Conservation (phyloP, 176 grass and related monocot genomes). For the Luzula sylvatica region DNA sequence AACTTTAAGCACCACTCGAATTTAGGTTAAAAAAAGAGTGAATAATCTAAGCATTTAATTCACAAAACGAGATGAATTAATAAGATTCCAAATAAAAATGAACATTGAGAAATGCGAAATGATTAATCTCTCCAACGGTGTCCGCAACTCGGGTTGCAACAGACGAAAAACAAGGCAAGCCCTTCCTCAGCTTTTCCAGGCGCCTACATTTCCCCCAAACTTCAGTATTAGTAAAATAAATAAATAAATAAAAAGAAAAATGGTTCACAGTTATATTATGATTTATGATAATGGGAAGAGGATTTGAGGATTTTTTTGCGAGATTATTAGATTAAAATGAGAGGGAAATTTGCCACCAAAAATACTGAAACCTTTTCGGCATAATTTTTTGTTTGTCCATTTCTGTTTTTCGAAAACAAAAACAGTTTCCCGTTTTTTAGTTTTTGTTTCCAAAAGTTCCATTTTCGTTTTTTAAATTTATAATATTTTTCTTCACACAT, state of each 20-base stretch:
- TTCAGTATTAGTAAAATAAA: conserved; percentile 3
- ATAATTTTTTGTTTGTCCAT: no score
- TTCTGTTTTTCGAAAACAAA: no score
- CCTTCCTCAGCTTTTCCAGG: conserved; percentile 47
- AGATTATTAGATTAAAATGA: background rate
- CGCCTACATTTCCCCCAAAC: conserved; percentile 27
- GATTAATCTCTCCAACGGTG: conserved; percentile 92
- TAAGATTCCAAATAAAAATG: conserved; percentile 1
- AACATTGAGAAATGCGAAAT: background rate
- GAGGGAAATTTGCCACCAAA: no score
- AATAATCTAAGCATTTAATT: no score
- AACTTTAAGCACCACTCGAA: no score
- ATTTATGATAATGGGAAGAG: background rate
- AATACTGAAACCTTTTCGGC: no score
- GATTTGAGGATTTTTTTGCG: background rate
- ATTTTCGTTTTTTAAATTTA: no score
- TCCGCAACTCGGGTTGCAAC: conserved; percentile 86
- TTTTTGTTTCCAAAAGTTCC: no score
- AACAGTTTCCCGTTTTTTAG: no score
- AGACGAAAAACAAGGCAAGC: conserved; percentile 76
- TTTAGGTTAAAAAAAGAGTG: no score
- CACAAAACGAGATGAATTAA: background rate
- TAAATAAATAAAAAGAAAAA: background rate
- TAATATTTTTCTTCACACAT: no score
- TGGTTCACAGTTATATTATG: background rate